Base-by-base conservation (phyloP, 1,284 basidiomycete species). In the Stygiomarasmius scandens region DNA sequence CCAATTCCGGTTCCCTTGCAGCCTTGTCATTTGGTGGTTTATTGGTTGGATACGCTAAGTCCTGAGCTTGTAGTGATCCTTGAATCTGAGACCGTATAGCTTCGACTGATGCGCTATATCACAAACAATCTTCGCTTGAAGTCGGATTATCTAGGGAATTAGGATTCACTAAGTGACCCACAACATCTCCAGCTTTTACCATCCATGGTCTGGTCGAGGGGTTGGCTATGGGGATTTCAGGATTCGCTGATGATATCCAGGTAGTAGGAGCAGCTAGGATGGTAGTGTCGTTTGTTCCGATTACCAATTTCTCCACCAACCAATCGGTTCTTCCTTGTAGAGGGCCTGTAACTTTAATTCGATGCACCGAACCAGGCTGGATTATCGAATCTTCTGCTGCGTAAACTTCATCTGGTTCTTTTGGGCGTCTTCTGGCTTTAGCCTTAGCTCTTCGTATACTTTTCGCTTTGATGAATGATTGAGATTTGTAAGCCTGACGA, bases 381-480 rank as follows among this genome's bases (percentile, higher is more conserved):
- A 61, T 46, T 0, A 54, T 67, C 64, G 68, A 69, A 61, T 67
- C 71, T 49, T 71, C 60, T 54, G 52, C 60, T 57, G 56, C 51
- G 32, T 50, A 64, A 60, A 51, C 69, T 50, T 22, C 29, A 22
- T 19, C 14, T 29, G 27, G 38, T 4, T 6, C 5, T 4, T 4
- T 4, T 4, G 38, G 16, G 29, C 12, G 29, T 6, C 12, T 32
- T 14, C 51, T 10, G 5, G 32, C 5, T 41, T 22, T 14, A 8
- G 51, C n/a, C 36, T 29, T 38, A 12, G 29, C 38, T 23, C 38
- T 32, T 12, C 29, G 29, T 32, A 32, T 32, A 32, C 6, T 6
- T 32, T 32, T 32, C 12, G 29, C 29, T 32, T 32, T 32, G 5
- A 32, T 12, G 29, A 32, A 32, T 5, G 29, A 32, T 12, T 32